Evolutionary conservation across 2,329 filamentous ascomycete genomes (phyloP).

Genomic region (Aureobasidium sp.): DNA sequence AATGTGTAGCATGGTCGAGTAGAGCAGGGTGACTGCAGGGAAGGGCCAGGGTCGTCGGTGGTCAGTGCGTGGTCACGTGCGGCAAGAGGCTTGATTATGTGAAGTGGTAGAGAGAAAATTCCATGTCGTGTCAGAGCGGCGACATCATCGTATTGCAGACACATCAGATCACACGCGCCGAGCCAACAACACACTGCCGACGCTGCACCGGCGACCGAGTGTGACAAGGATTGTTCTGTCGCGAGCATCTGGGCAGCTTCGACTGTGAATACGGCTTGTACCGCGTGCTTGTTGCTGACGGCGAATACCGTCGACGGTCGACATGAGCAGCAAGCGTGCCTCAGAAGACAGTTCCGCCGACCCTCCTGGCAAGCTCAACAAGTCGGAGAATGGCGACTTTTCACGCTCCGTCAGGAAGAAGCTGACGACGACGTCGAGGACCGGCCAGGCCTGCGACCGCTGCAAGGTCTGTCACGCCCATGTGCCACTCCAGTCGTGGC

Average conservation of each 20-base stretch:
- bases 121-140: conserved; percentile 4
- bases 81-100: background rate
- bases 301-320: conserved; percentile 19
- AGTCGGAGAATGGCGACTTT: conserved; percentile 30
- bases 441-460: conserved; percentile 80
- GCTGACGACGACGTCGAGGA: conserved; percentile 51
- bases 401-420: conserved; percentile 43
- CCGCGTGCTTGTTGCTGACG: conserved; percentile 13
- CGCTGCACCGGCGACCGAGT: too few relatives aligned
- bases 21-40: background rate
- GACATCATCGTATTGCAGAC: background rate
- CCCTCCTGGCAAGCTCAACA: conserved; percentile 25
- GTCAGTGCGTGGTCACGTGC: conserved; percentile 6
- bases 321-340: conserved; percentile 23
- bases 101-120: conserved; percentile 5
- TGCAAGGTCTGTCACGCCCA: conserved; percentile 57
- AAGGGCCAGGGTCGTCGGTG: background rate
- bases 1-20: background rate
- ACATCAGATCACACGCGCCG: background rate
- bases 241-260: background rate
- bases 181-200: background rate
- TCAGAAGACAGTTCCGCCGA: conserved; percentile 20
- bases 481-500: background rate
- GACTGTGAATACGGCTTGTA: conserved; percentile 14
- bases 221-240: background rate